Percentiles rank a stretch among this genome's conserved stretches.
These are phyloP conservation scores for Aspergillus ellipticus DNA, from an alignment of 495 filamentous ascomycete species.

Conservation along the genomic window DNA sequence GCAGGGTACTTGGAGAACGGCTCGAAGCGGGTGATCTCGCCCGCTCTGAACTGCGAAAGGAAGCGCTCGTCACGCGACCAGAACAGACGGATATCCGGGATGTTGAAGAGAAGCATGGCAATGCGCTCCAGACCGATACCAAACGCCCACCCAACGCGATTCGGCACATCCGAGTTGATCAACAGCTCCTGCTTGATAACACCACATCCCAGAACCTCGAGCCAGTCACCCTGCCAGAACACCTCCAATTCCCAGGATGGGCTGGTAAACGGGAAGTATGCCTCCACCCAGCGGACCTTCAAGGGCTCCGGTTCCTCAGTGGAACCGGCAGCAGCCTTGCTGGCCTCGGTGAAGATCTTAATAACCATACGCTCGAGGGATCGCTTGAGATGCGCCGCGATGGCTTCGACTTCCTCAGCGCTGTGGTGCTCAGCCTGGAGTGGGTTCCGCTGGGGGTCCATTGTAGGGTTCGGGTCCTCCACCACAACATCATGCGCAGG, in stretches of 20 bases:
- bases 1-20: slow-evolving; percentile 87
- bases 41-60: slow-evolving; percentile 71
- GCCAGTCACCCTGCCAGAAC: slow-evolving; percentile 90
- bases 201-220: slow-evolving; percentile 93
- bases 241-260: slow-evolving; percentile 96
- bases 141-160: slow-evolving; percentile 90
- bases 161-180: slow-evolving; percentile 68
- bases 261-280: slow-evolving; percentile 92
- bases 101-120: slow-evolving; percentile 93
- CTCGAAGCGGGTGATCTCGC: slow-evolving; percentile 64
- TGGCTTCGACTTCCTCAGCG: slow-evolving; percentile 72
- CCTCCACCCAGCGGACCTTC: slow-evolving; percentile 88
- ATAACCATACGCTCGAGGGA: slow-evolving; percentile 84
- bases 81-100: slow-evolving; percentile 96
- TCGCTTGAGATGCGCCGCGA: slow-evolving; percentile 84
- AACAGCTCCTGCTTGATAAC: slow-evolving; percentile 78
- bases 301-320: slow-evolving; percentile 59
- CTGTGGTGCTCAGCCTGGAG: slow-evolving; percentile 69
- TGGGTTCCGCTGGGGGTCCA: slow-evolving; percentile 78
- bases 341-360: slow-evolving; percentile 79
- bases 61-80: slow-evolving; percentile 87
- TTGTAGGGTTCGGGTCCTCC: slow-evolving; percentile 79
- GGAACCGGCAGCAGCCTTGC: slow-evolving; percentile 56
- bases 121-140: slow-evolving; percentile 90
- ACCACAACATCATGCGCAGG: slow-evolving; percentile 69